phyloP scores from a whole-genome alignment of 768 basidiomycete species.

The Termitomyces sp. region DNA sequence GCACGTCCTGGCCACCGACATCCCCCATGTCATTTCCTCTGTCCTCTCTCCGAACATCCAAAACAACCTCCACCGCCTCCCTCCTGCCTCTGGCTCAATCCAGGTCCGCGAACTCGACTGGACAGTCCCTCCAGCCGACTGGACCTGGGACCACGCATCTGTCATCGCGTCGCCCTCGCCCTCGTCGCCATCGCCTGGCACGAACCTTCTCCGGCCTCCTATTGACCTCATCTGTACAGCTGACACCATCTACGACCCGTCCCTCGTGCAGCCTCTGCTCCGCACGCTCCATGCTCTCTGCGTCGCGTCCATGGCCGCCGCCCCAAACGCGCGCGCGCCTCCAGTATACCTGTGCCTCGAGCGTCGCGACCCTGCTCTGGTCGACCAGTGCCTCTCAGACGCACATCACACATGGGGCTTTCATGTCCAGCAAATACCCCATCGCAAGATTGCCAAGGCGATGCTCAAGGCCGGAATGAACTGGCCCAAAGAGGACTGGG shows the following conservation, averaged over 20 bases:
- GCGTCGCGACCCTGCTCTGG: constrained; percentile 64
- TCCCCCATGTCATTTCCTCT: constrained; percentile 51
- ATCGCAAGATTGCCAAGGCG: constrained; percentile 52
- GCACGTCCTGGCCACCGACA: constrained; percentile 75
- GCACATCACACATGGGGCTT: constrained; percentile 56
- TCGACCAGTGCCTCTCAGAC: constrained; percentile 50
- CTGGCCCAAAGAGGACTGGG: constrained; percentile 73
- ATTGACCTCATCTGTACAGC: constrained; percentile 79
- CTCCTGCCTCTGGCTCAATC: constrained; percentile 36
- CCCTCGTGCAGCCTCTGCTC: constrained; percentile 64
- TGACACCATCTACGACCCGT: constrained; percentile 70
- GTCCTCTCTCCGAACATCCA: constrained; percentile 62
- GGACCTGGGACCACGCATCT: constrained; percentile 46
- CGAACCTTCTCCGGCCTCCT: constrained; percentile 36
- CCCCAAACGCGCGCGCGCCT: constrained; percentile 29
- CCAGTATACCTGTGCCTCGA: constrained; percentile 66
- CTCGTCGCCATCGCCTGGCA: constrained; percentile 5
- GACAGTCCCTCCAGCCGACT: constrained; percentile 47
- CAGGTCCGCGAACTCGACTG: constrained; percentile 68
- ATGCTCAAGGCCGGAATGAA: constrained; percentile 49
- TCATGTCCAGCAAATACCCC: constrained; percentile 49
- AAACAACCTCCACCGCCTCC: constrained; percentile 31
- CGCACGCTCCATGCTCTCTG: constrained; percentile 56
- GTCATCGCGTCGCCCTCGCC: constrained; percentile 25
- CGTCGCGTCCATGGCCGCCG: constrained; percentile 24